phyloP scores from a whole-genome alignment of 306 rosid genomes.

The Medicago lupulina region DNA sequence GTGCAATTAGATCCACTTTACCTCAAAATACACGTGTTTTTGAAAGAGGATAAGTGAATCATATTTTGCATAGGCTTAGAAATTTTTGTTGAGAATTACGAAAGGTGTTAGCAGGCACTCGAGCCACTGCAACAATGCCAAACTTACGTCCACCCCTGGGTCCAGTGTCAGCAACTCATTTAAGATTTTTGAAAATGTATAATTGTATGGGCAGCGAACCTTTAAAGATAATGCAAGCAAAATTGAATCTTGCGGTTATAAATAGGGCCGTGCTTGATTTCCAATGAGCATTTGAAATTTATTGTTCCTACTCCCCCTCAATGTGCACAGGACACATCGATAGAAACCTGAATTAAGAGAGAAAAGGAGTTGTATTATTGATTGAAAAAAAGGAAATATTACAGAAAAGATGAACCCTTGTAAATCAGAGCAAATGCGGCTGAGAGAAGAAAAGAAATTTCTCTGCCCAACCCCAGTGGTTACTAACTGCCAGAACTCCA shows the following conservation, averaged over 20 bases:
- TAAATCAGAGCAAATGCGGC: too few relatives aligned
- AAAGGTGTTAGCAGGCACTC: not conserved
- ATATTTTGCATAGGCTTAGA: not conserved
- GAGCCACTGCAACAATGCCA: not conserved
- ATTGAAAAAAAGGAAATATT: too few relatives aligned
- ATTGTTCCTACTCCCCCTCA: not conserved
- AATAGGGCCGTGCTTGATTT: slow-evolving; percentile 22
- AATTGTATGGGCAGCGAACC: not conserved
- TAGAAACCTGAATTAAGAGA: too few relatives aligned
- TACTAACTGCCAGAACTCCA: too few relatives aligned
- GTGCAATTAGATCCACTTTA: not conserved
- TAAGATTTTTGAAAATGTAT: slow-evolving; percentile 6
- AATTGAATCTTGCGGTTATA: too few relatives aligned
- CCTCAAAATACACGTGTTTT: not conserved
- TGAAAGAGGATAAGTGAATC: not conserved
- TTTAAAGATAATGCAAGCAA: not conserved
- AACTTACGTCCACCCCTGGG: not conserved
- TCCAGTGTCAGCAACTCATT: not conserved
- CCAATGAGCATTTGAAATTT: not conserved
- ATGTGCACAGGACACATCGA: not conserved
- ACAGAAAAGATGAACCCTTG: too few relatives aligned
- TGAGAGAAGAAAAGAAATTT: too few relatives aligned
- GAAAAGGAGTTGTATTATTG: too few relatives aligned
- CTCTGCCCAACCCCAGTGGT: too few relatives aligned
- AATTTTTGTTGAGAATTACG: not conserved